A percentile compares a stretch with the other conserved stretches of the same genome.
Evolutionary conservation across 176 grass and related monocot genomes (phyloP).

Genomic region (Saccharum spontaneum): DNA sequence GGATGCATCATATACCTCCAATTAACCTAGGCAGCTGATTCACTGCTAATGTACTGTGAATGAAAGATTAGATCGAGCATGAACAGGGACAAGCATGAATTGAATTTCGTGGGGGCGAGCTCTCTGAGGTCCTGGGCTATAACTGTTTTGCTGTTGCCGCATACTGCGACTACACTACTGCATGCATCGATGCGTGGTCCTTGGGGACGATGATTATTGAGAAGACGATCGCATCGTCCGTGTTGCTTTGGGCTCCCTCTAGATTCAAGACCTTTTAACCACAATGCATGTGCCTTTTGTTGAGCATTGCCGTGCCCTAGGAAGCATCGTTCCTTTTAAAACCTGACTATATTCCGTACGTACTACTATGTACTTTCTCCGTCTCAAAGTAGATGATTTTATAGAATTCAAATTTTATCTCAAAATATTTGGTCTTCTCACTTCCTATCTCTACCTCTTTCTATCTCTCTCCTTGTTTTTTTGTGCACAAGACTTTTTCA

Average conservation of each 20-base stretch:
- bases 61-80: background rate
- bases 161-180: background rate
- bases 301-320: no score
- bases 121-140: background rate
- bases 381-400: no score
- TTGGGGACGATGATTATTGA: background rate
- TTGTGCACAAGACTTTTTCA: no score
- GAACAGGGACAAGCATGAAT: background rate
- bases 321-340: no score
- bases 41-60: background rate
- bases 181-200: conserved; percentile 15
- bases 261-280: conserved; percentile 5
- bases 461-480: no score
- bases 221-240: background rate
- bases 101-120: background rate
- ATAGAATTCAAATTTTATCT: no score
- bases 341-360: no score
- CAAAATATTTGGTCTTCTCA: no score
- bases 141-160: conserved; percentile 15
- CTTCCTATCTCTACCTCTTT: no score
- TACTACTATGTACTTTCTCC: no score
- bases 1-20: background rate
- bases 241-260: conserved; percentile 8
- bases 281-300: no score
- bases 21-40: background rate